phyloP scores from a whole-genome alignment of 2,329 filamentous ascomycete species.

The Alternaria sp. region DNA sequence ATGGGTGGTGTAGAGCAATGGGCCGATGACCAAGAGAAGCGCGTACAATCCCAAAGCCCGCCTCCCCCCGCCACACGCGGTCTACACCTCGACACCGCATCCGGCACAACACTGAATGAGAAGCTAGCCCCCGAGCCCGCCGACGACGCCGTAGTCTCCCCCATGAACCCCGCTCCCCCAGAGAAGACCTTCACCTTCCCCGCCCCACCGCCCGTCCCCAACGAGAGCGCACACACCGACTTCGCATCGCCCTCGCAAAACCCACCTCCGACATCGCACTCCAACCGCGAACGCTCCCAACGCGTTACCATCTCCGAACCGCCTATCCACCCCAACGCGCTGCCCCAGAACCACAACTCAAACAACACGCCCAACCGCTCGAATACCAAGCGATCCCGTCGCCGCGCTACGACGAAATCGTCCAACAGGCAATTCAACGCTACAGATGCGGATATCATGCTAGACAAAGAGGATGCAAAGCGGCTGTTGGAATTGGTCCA shows the following conservation, averaged over 20 bases:
- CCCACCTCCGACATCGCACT: conserved; percentile 7
- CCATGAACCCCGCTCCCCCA: conserved; percentile 31
- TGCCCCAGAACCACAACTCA: neutral
- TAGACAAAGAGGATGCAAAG: conserved; percentile 78
- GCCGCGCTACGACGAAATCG: conserved; percentile 73
- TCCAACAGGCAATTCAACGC: conserved; percentile 68
- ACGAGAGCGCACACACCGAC: conserved; percentile 10
- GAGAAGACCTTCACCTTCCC: conserved; percentile 38
- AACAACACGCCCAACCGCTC: conserved; percentile 17
- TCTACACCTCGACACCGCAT: conserved; percentile 29
- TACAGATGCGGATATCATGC: conserved; percentile 70
- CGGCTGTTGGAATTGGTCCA: conserved; percentile 82
- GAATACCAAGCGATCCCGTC: conserved; percentile 54
- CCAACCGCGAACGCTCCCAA: conserved; percentile 30
- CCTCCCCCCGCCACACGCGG: conserved; percentile 5
- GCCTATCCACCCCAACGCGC: conserved; percentile 4
- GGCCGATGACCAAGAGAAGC: conserved; percentile 48
- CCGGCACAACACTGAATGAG: conserved; percentile 36
- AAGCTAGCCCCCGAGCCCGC: conserved; percentile 36
- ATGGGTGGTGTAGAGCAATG: conserved; percentile 47
- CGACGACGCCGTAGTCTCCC: conserved; percentile 40
- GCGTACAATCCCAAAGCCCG: conserved; percentile 18
- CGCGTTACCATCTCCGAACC: conserved; percentile 48
- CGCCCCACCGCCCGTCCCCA: conserved; percentile 43
- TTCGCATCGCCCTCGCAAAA: conserved; percentile 10